A percentile compares a stretch with the other conserved stretches of the same genome.
Evolutionary conservation across 805 yeast species (phyloP).

Genomic region (Saccharomycopsis fodiens): DNA sequence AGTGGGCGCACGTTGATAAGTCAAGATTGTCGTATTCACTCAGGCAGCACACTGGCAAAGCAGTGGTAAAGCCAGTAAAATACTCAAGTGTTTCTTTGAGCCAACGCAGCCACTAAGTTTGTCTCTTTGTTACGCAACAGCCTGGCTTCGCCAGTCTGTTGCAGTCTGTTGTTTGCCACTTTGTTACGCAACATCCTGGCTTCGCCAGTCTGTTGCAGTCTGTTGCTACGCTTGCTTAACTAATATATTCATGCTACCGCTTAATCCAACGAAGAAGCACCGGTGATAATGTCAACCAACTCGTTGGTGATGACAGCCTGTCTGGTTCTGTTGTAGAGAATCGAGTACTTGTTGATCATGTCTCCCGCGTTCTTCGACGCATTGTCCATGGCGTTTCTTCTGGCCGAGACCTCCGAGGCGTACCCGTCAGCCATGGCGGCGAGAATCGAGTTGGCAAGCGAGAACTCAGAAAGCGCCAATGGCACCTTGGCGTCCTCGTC

Average conservation of each 20-base stretch:
- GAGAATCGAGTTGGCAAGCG: constrained; percentile 82
- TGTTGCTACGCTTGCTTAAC: no score
- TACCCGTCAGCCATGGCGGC: constrained; percentile 96
- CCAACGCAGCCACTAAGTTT: no score
- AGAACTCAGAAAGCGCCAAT: constrained; percentile 66
- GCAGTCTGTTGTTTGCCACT: no score
- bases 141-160: no score
- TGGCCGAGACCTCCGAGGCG: constrained; percentile 95
- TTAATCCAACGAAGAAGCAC: constrained; percentile 97
- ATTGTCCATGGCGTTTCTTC: constrained; percentile 99
- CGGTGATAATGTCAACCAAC: constrained; percentile 98
- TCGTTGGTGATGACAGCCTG: constrained; percentile 99
- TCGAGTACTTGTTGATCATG: constrained; percentile 93
- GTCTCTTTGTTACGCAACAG: no score
- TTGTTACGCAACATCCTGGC: not conserved
- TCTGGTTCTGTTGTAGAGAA: constrained; percentile 98
- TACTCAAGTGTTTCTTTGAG: no score
- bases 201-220: no score
- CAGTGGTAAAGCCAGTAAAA: no score
- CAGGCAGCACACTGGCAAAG: no score
- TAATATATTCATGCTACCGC: no score
- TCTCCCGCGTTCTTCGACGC: constrained; percentile 99
- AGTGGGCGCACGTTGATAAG: no score
- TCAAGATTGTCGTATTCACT: no score
- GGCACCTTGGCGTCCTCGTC: constrained; percentile 65